A percentile compares a stretch with the other conserved stretches of the same genome.
These are phyloP conservation scores for Allomyces javanicus DNA, from an alignment of 192 early-diverging fungal genomes.

Conservation along the genomic window DNA sequence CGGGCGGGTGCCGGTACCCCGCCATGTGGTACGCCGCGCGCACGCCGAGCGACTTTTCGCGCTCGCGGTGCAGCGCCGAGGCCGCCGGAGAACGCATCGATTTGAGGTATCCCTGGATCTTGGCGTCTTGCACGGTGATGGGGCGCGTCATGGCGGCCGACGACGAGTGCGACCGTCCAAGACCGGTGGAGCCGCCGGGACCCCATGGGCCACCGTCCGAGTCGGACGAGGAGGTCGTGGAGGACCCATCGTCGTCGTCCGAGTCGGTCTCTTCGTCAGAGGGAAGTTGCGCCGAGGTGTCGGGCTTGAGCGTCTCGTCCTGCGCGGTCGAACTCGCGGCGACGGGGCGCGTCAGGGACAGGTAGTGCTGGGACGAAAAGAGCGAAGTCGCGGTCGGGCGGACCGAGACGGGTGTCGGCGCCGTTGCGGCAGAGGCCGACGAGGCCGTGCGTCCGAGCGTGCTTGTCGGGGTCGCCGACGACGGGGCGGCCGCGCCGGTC, in stretches of 20 bases:
- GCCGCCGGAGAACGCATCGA: background rate
- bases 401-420: no score
- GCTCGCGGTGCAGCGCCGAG: background rate
- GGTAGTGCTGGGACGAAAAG: no score
- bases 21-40: no score
- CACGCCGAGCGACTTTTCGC: background rate
- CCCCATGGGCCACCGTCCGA: background rate
- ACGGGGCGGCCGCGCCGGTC: background rate
- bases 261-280: background rate
- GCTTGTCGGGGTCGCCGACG: background rate
- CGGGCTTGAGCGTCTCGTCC: background rate
- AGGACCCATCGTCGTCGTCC: background rate
- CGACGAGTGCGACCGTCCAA: background rate
- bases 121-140: background rate
- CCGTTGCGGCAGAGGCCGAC: no score
- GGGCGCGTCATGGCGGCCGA: background rate
- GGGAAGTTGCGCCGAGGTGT: background rate
- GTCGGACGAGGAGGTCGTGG: background rate
- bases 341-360: no score
- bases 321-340: background rate
- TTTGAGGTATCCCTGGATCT: background rate
- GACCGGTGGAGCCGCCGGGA: background rate
- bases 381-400: no score
- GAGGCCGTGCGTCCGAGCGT: no score
- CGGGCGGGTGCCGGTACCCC: no score